Conservation (phyloP, 805 yeast species). For the Yamadazyma sp. region DNA sequence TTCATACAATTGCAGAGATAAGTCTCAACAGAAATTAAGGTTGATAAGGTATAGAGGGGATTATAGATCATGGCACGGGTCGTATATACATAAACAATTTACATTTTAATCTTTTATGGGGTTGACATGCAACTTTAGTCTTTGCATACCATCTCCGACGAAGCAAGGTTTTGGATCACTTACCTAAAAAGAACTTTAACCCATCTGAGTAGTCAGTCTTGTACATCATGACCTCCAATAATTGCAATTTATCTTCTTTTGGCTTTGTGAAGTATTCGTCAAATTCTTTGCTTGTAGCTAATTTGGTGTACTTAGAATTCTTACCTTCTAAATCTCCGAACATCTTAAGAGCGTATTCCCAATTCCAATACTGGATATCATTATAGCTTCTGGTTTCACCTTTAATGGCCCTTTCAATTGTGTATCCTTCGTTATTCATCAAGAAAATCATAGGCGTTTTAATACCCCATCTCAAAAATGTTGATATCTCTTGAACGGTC, state of each 20-base stretch:
- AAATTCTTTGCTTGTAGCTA: conserved; percentile 18
- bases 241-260: conserved; percentile 17
- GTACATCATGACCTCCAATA: conserved; percentile 24
- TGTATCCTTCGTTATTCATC: conserved; percentile 83
- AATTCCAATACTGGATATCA: conserved; percentile 80
- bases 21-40: too few species aligned
- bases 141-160: too few species aligned
- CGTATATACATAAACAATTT: too few species aligned
- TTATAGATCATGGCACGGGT: too few species aligned
- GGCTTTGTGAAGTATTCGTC: conserved; percentile 10
- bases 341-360: conserved; percentile 64
- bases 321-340: conserved; percentile 49
- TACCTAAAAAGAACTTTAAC: conserved; percentile 15
- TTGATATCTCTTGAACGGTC: conserved; percentile 83
- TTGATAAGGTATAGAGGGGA: too few species aligned
- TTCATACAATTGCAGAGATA: too few species aligned
- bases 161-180: too few species aligned
- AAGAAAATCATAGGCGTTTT: conserved; percentile 60
- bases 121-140: too few species aligned
- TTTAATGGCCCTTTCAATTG: conserved; percentile 82
- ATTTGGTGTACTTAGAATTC: conserved; percentile 19
- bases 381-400: conserved; percentile 78
- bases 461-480: conserved; percentile 56
- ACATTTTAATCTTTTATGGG: too few species aligned
- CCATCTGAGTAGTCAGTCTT: conserved; percentile 26